Percentiles rank a stretch among this genome's conserved stretches.
phyloP scores from a whole-genome alignment of 2,329 filamentous ascomycete genomes.

The Arthrocladium fulminans region DNA sequence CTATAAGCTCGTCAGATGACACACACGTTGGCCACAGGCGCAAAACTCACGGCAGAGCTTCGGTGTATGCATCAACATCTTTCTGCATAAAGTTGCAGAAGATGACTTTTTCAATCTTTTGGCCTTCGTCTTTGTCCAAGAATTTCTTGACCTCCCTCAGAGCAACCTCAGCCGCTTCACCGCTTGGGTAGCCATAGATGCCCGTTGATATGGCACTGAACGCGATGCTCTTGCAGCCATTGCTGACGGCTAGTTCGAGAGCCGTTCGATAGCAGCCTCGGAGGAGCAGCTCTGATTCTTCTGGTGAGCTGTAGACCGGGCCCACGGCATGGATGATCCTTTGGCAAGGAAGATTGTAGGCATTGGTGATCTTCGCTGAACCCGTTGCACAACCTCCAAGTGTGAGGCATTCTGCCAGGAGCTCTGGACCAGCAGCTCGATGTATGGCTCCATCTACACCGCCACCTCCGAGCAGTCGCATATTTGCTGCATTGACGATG shows the following conservation, averaged over 20 bases:
- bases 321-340: constrained; percentile 88
- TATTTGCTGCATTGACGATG: constrained; percentile 91
- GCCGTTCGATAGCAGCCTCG: constrained; percentile 61
- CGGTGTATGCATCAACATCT: constrained; percentile 65
- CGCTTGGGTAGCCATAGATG: constrained; percentile 75
- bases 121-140: constrained; percentile 36
- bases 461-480: constrained; percentile 69
- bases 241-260: constrained; percentile 61
- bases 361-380: constrained; percentile 70
- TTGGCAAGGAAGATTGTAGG: constrained; percentile 64
- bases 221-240: constrained; percentile 61
- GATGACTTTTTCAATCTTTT: constrained; percentile 59
- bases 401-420: constrained; percentile 61
- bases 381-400: constrained; percentile 70
- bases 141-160: constrained; percentile 52
- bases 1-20: constrained; percentile 24
- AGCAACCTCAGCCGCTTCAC: constrained; percentile 63
- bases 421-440: constrained; percentile 60
- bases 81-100: constrained; percentile 78
- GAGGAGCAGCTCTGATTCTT: constrained; percentile 35
- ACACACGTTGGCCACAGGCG: not conserved
- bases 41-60: constrained; percentile 61
- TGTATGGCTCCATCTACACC: constrained; percentile 89
- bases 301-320: constrained; percentile 56
- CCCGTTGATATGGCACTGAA: constrained; percentile 84